These are phyloP conservation scores for Aspergillus quadrilineatus DNA, from an alignment of 2,329 filamentous ascomycete genomes.

Conservation along the genomic window DNA sequence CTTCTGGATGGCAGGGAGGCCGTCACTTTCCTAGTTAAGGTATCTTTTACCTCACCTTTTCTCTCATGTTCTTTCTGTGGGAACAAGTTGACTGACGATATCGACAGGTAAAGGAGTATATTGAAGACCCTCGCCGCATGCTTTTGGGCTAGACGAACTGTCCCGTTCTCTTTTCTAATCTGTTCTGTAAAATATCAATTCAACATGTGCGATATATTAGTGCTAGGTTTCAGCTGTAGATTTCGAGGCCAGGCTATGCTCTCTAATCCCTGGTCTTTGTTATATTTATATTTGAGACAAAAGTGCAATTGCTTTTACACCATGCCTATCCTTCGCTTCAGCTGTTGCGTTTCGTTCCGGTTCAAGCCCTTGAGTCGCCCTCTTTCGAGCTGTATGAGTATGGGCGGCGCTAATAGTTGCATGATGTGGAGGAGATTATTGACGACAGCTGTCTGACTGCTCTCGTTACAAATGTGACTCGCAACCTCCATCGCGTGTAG, in stretches of 20 bases:
- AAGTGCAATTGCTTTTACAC: not conserved
- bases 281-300: not conserved
- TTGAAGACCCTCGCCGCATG: conserved; percentile 94
- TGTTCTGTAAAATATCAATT: conserved; percentile 30
- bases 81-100: conserved; percentile 13
- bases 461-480: conserved; percentile 21
- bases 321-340: conserved; percentile 32
- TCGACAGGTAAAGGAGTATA: conserved; percentile 78
- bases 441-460: conserved; percentile 40
- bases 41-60: conserved; percentile 24
- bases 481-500: not conserved
- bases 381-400: conserved; percentile 54
- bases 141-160: conserved; percentile 55
- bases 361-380: conserved; percentile 45
- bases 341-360: conserved; percentile 35
- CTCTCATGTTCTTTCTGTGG: not conserved
- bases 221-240: not conserved
- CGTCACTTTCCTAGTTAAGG: conserved; percentile 91
- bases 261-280: not conserved
- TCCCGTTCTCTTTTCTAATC: not conserved
- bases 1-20: conserved; percentile 93
- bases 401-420: conserved; percentile 44
- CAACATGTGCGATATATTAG: conserved; percentile 13
- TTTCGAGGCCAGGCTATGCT: not conserved
- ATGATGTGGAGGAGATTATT: conserved; percentile 47